Evolutionary conservation across 2,329 filamentous ascomycete species (phyloP).

Genomic region (Penicillium sp.): DNA sequence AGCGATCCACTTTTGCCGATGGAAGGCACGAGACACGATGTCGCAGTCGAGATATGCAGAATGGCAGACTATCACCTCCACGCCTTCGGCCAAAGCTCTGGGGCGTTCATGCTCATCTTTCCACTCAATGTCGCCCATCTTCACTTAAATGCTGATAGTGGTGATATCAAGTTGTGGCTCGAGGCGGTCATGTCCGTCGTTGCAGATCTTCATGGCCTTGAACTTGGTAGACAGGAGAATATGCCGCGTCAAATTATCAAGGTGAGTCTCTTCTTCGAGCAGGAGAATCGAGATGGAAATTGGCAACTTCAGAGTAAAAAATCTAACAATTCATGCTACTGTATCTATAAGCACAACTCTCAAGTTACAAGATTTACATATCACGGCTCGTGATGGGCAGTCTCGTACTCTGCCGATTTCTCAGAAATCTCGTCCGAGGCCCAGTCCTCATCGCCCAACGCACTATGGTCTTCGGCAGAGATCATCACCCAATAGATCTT

Average conservation of each 20-base stretch:
- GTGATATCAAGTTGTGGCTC: conserved; percentile 15
- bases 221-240: conserved; percentile 19
- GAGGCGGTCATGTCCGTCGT: conserved; percentile 17
- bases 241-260: conserved; percentile 6
- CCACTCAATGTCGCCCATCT: conserved; percentile 19
- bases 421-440: not conserved
- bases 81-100: conserved; percentile 14
- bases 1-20: conserved; percentile 23
- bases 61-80: conserved; percentile 22
- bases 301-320: not conserved
- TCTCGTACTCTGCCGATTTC: too few relatives aligned
- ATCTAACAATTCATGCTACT: not conserved
- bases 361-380: not conserved
- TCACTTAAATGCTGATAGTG: conserved; percentile 11
- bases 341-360: not conserved
- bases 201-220: conserved; percentile 21
- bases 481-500: conserved; percentile 19
- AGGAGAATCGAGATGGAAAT: not conserved
- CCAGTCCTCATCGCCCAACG: conserved; percentile 16
- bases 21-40: conserved; percentile 19
- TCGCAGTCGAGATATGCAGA: conserved; percentile 23
- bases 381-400: not conserved
- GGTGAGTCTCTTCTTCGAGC: not conserved
- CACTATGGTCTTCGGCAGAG: not conserved
- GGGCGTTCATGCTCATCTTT: conserved; percentile 21